Evolutionary conservation across 768 basidiomycete genomes (phyloP).

Genomic region (Phallus indusiatus): DNA sequence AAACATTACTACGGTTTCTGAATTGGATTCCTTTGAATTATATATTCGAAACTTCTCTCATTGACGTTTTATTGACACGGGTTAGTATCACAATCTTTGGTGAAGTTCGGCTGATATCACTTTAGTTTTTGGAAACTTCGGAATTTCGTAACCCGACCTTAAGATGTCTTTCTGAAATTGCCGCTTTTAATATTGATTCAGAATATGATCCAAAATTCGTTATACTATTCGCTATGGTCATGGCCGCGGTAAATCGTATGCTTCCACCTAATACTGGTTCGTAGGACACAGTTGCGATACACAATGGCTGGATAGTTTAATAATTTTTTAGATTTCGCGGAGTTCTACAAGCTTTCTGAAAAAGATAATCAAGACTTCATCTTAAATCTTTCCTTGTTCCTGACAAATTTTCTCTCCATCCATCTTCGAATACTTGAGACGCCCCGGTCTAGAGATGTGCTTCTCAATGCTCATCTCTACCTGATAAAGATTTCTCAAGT

Average conservation of each 20-base stretch:
- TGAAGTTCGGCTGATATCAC: neutral
- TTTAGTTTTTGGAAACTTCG: conserved; percentile 88
- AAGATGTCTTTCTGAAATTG: conserved; percentile 95
- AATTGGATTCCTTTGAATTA: conserved; percentile 99
- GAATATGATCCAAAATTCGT: conserved; percentile 99
- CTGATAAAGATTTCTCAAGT: conserved; percentile 98
- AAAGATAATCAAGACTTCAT: conserved; percentile 96
- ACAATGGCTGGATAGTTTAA: neutral
- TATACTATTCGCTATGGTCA: conserved; percentile 94
- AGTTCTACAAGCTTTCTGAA: conserved; percentile 80
- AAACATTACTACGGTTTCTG: conserved; percentile 89
- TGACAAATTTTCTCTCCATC: conserved; percentile 89
- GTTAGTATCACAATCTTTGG: conserved; percentile 39
- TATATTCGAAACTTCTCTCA: conserved; percentile 97
- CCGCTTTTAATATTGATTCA: conserved; percentile 84
- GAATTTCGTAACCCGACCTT: conserved; percentile 97
- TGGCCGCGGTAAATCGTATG: conserved; percentile 96
- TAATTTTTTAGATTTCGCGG: conserved; percentile 54
- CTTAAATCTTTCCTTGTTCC: conserved; percentile 94
- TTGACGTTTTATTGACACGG: conserved; percentile 84
- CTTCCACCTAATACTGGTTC: conserved; percentile 80
- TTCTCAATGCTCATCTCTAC: conserved; percentile 94
- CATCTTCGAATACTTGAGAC: conserved; percentile 94
- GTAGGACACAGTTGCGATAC: neutral
- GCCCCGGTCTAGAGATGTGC: conserved; percentile 78